Base-by-base conservation (phyloP, 2,329 filamentous ascomycete species). In the Aspergillus sp. region DNA sequence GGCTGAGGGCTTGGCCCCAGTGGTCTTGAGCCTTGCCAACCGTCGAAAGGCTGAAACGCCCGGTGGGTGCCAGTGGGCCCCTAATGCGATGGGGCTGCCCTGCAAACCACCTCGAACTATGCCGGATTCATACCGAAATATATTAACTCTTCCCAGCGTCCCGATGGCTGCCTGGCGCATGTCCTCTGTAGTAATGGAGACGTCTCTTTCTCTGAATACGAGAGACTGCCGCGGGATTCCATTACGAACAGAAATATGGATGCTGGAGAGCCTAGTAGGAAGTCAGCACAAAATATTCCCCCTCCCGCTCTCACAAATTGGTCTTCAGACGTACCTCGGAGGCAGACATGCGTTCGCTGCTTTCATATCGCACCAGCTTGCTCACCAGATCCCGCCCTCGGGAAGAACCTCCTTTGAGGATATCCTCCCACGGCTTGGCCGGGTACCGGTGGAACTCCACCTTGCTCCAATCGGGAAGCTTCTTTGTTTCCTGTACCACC, bases 401-500 rank as follows among this genome's bases (percentile, higher is more conserved):
- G 0, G 77, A 70, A 23, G 84, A 80, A 0, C 84, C 80, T 4
- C 77, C 78, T 0, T 84, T 83, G 40, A 97, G 73, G 16, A 97
- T 76, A 1, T 82, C 80, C 1, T 83, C 77, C 91, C 92, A 97
- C 0, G 76, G 57, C 58, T 81, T 81, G 0, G 77, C 71, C 3
- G 85, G 81, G 66, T 96, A 97, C 13, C 85, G 77, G 38, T 85
- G 82, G 74, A 96, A 99, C 70, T 91, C 73, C 67, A 88, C 83
- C 66, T 88, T 95, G 13, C 92, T 89, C 81, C 96, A 99, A 16
- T 96, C 94, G 0, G 89, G 88, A 64, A 95, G 88, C 1, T 66
- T 65, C 10, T 73, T 55, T 29, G 69, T 66, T 48, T 71, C 74
- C 72, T 73, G 52, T 52, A 20, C 21, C 13, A 1, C 13, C 13